phyloP scores from a whole-genome alignment of 2,329 filamentous ascomycete genomes.

The Arthrobotrys sphaeroides region DNA sequence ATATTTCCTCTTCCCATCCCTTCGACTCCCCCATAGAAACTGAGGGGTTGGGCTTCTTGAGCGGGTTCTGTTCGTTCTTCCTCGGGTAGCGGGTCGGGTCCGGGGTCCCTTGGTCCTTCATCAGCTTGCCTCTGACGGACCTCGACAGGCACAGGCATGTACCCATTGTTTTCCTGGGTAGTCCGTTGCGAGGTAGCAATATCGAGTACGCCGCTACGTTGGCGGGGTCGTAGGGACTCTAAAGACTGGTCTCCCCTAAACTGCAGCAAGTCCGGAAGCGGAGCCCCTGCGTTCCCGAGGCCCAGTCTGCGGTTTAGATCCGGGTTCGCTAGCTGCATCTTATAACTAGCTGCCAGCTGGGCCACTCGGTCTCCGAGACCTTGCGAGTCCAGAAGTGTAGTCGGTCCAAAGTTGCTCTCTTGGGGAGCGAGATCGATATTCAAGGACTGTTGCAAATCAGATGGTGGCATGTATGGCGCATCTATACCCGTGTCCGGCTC shows the following conservation, averaged over 20 bases:
- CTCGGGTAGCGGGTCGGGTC: background rate
- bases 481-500: too few relatives aligned
- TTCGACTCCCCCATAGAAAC: background rate
- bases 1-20: constrained; percentile 8
- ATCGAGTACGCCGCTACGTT: background rate
- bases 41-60: background rate
- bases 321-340: too few relatives aligned
- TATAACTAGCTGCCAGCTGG: too few relatives aligned
- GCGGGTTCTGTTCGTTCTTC: background rate
- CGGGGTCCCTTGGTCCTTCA: background rate
- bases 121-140: background rate
- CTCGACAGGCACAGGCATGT: constrained; percentile 19
- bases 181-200: background rate
- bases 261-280: background rate
- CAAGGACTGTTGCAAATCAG: too few relatives aligned
- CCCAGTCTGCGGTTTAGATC: background rate
- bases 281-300: background rate
- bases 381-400: too few relatives aligned
- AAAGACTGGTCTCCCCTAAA: background rate
- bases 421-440: too few relatives aligned
- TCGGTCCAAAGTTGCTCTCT: too few relatives aligned
- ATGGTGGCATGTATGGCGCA: too few relatives aligned
- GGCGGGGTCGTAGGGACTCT: background rate
- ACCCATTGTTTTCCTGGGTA: background rate
- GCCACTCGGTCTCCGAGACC: too few relatives aligned